A percentile compares a stretch with the other conserved stretches of the same genome.
Conservation (phyloP, 805 yeast species). For the Wickerhamiella lipophila region DNA sequence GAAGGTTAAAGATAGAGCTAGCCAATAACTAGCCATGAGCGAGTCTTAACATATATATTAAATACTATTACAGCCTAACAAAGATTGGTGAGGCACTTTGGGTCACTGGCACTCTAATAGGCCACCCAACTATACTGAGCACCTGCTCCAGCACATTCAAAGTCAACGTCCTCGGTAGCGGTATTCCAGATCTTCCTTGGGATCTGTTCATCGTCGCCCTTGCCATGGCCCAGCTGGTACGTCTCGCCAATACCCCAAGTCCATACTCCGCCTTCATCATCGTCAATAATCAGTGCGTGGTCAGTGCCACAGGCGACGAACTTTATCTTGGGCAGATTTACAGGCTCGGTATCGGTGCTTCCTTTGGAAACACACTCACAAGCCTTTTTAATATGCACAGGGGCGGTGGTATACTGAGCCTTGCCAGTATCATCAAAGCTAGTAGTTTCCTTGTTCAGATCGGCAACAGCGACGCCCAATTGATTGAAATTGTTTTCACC, state of each 20-base stretch:
- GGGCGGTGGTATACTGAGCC: conserved; percentile 49
- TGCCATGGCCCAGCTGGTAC: conserved; percentile 88
- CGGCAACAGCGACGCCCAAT: conserved; percentile 58
- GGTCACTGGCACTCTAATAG: conserved; percentile 37
- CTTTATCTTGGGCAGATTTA: conserved; percentile 42
- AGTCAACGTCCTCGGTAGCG: conserved; percentile 72
- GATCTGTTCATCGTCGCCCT: conserved; percentile 65
- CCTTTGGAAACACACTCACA: conserved; percentile 48
- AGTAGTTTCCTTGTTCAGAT: conserved; percentile 49
- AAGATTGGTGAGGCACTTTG: no score
- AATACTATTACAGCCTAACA: not conserved
- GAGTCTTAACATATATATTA: not conserved
- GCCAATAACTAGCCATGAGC: no score
- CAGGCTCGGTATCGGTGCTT: conserved; percentile 22
- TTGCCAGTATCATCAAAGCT: conserved; percentile 65
- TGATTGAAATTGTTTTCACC: conserved; percentile 94
- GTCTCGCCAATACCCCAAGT: conserved; percentile 99
- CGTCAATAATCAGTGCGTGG: conserved; percentile 67
- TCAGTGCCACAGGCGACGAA: conserved; percentile 76
- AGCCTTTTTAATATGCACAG: conserved; percentile 26
- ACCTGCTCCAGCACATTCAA: conserved; percentile 73
- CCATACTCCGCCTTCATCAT: conserved; percentile 62
- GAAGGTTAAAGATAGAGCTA: no score
- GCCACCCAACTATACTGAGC: conserved; percentile 92
- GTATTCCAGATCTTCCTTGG: conserved; percentile 91